Base-by-base conservation (phyloP, 352 stramenopile genomes). In the Globisporangium yorkense region DNA sequence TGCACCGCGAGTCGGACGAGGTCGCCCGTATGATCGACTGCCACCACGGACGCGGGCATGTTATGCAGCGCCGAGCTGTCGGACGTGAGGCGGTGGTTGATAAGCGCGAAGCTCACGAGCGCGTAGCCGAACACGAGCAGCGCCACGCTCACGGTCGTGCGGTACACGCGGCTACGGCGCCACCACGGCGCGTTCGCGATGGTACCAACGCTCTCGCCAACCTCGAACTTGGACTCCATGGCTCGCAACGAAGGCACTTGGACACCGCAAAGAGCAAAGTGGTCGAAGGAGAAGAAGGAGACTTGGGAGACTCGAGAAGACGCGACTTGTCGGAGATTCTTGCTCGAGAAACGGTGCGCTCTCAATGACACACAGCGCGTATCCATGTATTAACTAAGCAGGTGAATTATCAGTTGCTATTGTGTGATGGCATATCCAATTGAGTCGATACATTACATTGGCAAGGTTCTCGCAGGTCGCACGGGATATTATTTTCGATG, bases 111-210 rank as follows among this genome's bases (percentile, higher is more conserved):
- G 41, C 57, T 62, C 40, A 57, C 41, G 31, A 62, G 57, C 50
- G 57, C 40, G 50, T 57, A 62, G 39, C 50, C 50, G 41, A 62
- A 31, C 5, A 62, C 57, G 31, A 62, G 49, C 29, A 51, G 15
- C 31, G 41, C 43, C 15, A 62, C 43, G 40, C 48, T 57, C 13
- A 56, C 40, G 29, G 57, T 52, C 21, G 37, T 56, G 40, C 57
- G 57, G n/a, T 57, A 44, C 40, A 51, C 27, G 31, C 57, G 57
- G 31, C 40, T 44, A 20, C 40, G 57, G 20, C 40, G 49, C 57
- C 57, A 57, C 29, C 49, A 57, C 4, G 40, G 20, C 8, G 33
- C 44, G 16, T 20, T 39, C 3, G 27, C 5, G 4, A 10, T 53
- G 12, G 29, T n/a, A 7, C 9, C 20, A 7, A n/a, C 47, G 15